Base-by-base conservation (phyloP, 352 stramenopile species). In the Sclerospora graminicola region DNA sequence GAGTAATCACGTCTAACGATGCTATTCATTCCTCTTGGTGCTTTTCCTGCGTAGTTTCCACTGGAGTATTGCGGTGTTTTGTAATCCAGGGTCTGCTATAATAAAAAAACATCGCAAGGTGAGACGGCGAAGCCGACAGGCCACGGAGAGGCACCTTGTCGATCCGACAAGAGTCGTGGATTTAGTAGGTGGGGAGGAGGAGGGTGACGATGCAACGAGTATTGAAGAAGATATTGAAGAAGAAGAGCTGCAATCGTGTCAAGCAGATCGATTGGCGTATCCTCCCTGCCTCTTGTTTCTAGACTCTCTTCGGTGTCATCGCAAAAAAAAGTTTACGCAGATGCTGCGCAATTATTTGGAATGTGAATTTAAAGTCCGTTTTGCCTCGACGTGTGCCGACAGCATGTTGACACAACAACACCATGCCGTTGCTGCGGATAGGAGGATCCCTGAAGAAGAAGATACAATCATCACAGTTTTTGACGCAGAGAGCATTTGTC, bases 261-360 rank as follows among this genome's bases (percentile, higher is more conserved):
- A 54, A 45, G 27, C 57, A 30, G 44, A 78, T 15, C 63, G 74
- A 5, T 38, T 48, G 2, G 45, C 67, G 15, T 53, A 74, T 34
- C 72, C 76, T 33, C 67, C 66, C 13, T 95, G 86, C 49, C 64
- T 97, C 31, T 67, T 98, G 7, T 97, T 97, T 61, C 66, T 98
- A 32, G 94, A 98, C 61, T 97, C 91, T 31, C 68, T 98, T 31
- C 82, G 78, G n/a, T 95, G 85, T 47, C 94, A 98, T 54, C 77
- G 69, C 39, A 97, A 96, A 59, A 82, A 85, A 21, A 87, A 75
- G 48, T 84, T 97, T 37, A 67, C 67, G 5, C 71, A 54, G 15
- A 77, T 86, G 39, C 57, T 98, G 19, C 66, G 71, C 7, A 74
- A 78, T 36, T 98, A 94, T 75, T 56, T 96, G 13, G 91, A 88